Conservation (phyloP, 768 basidiomycete genomes). For the Lactarius hengduanensis region DNA sequence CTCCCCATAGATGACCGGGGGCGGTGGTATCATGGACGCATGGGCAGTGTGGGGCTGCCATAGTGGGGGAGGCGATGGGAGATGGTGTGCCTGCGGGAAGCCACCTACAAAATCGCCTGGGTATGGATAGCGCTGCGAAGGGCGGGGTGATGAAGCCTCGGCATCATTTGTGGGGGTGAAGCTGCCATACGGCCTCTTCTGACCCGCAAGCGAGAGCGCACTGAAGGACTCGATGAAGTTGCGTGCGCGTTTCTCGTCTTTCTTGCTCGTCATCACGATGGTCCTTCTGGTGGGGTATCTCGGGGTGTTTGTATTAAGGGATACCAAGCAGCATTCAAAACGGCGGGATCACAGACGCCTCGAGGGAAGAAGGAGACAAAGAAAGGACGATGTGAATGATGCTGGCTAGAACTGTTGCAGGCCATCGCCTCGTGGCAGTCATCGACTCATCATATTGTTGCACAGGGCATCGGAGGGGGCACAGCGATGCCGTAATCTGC, state of each 20-base stretch:
- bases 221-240: constrained; percentile 38
- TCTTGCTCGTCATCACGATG: constrained; percentile 13
- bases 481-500: not conserved
- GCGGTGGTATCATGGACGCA: constrained; percentile 32
- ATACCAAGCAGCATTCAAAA: constrained; percentile 5
- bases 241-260: constrained; percentile 20
- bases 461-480: not conserved
- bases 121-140: not conserved
- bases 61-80: constrained; percentile 9
- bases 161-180: not conserved
- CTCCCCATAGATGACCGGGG: constrained; percentile 31
- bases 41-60: constrained; percentile 20
- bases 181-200: constrained; percentile 1
- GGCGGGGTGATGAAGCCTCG: not conserved
- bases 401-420: not conserved
- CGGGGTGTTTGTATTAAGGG: constrained; percentile 7
- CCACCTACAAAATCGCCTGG: not conserved
- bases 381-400: not conserved
- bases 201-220: constrained; percentile 36
- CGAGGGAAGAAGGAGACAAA: not conserved
- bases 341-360: not conserved
- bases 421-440: constrained; percentile 14
- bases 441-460: not conserved
- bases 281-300: constrained; percentile 5
- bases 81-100: not conserved